Percentiles rank a stretch among this genome's conserved stretches.
phyloP scores from a whole-genome alignment of 1,284 basidiomycete species.

The Cutaneotrichosporon cutaneum region DNA sequence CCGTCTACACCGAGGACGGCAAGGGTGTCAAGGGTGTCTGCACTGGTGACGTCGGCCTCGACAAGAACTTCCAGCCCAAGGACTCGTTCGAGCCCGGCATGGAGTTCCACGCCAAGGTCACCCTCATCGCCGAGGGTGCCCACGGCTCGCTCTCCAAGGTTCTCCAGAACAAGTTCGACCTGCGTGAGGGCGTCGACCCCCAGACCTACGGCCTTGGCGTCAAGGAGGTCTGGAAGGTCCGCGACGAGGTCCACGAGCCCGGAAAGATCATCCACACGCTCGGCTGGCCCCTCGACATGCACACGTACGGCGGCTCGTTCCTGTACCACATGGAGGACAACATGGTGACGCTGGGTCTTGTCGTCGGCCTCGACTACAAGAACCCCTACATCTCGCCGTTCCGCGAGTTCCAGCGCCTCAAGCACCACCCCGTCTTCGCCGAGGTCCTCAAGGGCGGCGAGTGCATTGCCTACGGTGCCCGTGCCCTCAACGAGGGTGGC shows the following conservation, averaged over 20 bases:
- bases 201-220: constrained; percentile 97
- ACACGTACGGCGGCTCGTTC: constrained; percentile 93
- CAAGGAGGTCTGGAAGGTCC: constrained; percentile 97
- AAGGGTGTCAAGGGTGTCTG: constrained; percentile 74
- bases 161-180: constrained; percentile 72
- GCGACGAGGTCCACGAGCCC: constrained; percentile 69
- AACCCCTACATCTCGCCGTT: constrained; percentile 95
- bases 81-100: constrained; percentile 94
- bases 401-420: constrained; percentile 92
- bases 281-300: constrained; percentile 83
- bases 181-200: constrained; percentile 75
- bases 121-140: constrained; percentile 93
- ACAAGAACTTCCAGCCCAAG: constrained; percentile 75
- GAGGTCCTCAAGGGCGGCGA: constrained; percentile 74
- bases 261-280: constrained; percentile 91
- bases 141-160: constrained; percentile 89
- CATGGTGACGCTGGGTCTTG: constrained; percentile 85
- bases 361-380: constrained; percentile 89
- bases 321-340: constrained; percentile 95
- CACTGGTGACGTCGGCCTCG: constrained; percentile 94
- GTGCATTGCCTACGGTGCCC: constrained; percentile 85
- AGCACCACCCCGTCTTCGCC: constrained; percentile 92
- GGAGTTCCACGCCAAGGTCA: constrained; percentile 92
- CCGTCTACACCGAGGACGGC: constrained; percentile 71
- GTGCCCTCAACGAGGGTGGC: constrained; percentile 91